Conservation (phyloP, 75 land plant species). For the Selaginella tamariscina region DNA sequence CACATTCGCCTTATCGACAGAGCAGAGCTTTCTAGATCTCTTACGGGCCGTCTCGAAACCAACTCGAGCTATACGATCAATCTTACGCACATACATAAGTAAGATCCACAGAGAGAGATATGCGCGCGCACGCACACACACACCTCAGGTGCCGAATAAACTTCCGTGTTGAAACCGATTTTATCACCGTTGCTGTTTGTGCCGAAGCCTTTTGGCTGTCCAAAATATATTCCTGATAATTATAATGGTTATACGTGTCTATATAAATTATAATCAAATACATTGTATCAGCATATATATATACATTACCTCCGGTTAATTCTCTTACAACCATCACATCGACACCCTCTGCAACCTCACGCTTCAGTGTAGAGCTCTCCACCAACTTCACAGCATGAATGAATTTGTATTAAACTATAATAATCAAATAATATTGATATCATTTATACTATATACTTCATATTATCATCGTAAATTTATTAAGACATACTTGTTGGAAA, state of each 20-base stretch:
- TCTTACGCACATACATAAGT: constrained; percentile 24
- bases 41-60: constrained; percentile 89
- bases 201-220: constrained; percentile 78
- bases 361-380: constrained; percentile 86
- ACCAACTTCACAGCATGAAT: constrained; percentile 37
- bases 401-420: background rate
- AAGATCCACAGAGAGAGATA: background rate
- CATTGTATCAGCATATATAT: no score
- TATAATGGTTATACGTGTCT: background rate
- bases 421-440: background rate
- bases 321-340: constrained; percentile 96
- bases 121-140: background rate
- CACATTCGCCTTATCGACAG: constrained; percentile 98
- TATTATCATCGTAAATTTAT: background rate
- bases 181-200: constrained; percentile 65
- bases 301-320: constrained; percentile 83
- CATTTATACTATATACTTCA: background rate
- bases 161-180: constrained; percentile 82
- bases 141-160: constrained; percentile 81
- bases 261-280: no score
- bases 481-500: constrained; percentile 57
- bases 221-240: constrained; percentile 76
- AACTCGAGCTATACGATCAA: constrained; percentile 94
- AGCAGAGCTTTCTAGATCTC: constrained; percentile 72
- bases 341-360: constrained; percentile 92